Conservation (phyloP, 1,284 basidiomycete species). For the Sphagnurus paluster region DNA sequence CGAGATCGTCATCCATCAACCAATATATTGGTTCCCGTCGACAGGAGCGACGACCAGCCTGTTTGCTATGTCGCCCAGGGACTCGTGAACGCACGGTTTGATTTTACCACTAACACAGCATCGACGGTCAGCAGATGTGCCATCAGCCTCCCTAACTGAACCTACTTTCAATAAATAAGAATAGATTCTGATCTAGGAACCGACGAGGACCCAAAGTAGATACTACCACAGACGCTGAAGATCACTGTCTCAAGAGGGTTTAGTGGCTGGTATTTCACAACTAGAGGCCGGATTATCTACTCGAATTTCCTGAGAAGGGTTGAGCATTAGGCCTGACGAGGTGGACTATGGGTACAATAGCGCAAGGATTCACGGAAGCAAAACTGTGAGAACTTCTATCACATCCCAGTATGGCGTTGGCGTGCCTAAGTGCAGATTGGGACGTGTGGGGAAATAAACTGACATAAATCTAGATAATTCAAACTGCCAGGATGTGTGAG, state of each 20-base stretch:
- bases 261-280: no score
- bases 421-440: background rate
- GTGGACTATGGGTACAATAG: background rate
- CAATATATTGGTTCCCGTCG: no score
- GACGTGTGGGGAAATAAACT: slow-evolving; percentile 4
- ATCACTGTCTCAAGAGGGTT: no score
- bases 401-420: background rate
- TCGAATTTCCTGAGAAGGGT: no score
- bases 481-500: background rate
- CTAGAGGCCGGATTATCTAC: no score
- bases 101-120: slow-evolving; percentile 3
- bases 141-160: no score
- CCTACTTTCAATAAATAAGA: background rate
- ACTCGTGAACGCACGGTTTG: background rate
- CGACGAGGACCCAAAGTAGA: background rate
- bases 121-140: slow-evolving; percentile 1
- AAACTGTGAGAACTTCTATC: background rate
- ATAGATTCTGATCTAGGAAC: slow-evolving; percentile 5
- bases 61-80: background rate
- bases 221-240: background rate
- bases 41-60: no score
- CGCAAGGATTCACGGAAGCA: background rate
- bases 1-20: no score
- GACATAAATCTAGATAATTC: background rate
- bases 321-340: background rate